These are phyloP conservation scores for Colletotrichum limetticola DNA, from an alignment of 2,329 filamentous ascomycete species.

Conservation along the genomic window DNA sequence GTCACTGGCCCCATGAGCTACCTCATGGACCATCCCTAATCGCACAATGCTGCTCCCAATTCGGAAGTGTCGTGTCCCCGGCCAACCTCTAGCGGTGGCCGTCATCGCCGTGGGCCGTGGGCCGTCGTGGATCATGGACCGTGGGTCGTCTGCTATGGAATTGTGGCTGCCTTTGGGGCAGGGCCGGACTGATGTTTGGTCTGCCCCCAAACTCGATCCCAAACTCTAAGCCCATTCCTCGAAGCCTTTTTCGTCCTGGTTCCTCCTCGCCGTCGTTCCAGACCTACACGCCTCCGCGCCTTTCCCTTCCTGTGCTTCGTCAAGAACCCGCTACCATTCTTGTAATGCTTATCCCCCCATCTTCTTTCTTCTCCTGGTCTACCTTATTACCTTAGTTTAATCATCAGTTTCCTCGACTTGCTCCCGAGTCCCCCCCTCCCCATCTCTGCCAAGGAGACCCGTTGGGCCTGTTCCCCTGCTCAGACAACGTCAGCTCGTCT, in stretches of 20 bases:
- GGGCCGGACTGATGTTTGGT: not conserved
- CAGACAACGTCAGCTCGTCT: not conserved
- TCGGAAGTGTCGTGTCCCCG: not conserved
- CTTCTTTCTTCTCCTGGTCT: not conserved
- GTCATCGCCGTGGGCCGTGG: not conserved
- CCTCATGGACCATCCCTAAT: not conserved
- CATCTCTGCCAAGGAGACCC: not conserved
- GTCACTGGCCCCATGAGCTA: too few species aligned
- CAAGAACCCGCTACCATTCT: not conserved
- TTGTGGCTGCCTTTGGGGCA: not conserved
- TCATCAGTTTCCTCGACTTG: not conserved
- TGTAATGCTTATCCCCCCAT: not conserved
- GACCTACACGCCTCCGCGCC: not conserved
- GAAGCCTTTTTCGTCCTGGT: conserved; percentile 3
- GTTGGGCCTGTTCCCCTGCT: not conserved
- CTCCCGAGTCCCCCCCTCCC: not conserved
- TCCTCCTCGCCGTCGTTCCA: not conserved
- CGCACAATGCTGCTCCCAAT: not conserved
- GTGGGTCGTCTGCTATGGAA: not conserved
- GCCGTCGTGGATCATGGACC: not conserved
- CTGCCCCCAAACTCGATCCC: not conserved
- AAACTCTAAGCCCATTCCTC: conserved; percentile 7
- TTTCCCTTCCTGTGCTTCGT: not conserved
- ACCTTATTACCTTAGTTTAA: not conserved
- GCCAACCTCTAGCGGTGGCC: not conserved